Evolutionary conservation across 768 basidiomycete genomes (phyloP).

Genomic region (Leccinum subgranulosum): DNA sequence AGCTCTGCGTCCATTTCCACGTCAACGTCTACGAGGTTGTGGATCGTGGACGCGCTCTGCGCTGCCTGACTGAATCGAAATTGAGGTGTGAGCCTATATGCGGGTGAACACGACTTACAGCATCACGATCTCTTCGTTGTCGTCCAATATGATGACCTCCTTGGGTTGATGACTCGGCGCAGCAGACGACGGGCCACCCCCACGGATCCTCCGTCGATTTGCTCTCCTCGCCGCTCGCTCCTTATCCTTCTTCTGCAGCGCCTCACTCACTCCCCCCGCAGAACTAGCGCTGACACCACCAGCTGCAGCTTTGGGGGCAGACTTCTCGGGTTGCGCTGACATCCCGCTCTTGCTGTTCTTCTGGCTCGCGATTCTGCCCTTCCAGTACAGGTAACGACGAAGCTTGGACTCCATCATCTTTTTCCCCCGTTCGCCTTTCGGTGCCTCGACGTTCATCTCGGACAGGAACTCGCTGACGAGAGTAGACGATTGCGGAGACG

Average conservation of each 20-base stretch:
- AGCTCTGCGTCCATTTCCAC: slow-evolving; percentile 20
- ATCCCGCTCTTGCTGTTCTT: slow-evolving; percentile 21
- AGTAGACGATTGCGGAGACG: slow-evolving; percentile 70
- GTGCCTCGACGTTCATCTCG: slow-evolving; percentile 50
- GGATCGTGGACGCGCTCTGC: slow-evolving; percentile 8
- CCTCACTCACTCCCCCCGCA: slow-evolving; percentile 55
- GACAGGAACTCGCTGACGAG: slow-evolving; percentile 80
- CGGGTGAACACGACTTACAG: slow-evolving; percentile 45
- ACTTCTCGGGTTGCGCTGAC: not conserved
- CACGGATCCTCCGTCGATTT: slow-evolving; percentile 72
- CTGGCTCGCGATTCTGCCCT: slow-evolving; percentile 41
- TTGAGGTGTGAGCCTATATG: not conserved
- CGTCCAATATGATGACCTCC: slow-evolving; percentile 17
- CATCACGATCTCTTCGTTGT: slow-evolving; percentile 44
- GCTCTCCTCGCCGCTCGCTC: slow-evolving; percentile 55
- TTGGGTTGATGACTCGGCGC: slow-evolving; percentile 6
- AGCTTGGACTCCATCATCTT: slow-evolving; percentile 80
- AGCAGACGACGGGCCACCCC: slow-evolving; percentile 50
- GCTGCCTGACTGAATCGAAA: slow-evolving; percentile 16
- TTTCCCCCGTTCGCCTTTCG: slow-evolving; percentile 61
- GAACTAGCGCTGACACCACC: slow-evolving; percentile 7
- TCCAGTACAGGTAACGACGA: slow-evolving; percentile 77
- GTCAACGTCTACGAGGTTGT: slow-evolving; percentile 11
- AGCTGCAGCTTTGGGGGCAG: slow-evolving; percentile 12
- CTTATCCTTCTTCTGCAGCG: slow-evolving; percentile 73